A percentile compares a stretch with the other conserved stretches of the same genome.
Conservation (phyloP, 345 rosid species). For the Arabidopsis arenosa region DNA sequence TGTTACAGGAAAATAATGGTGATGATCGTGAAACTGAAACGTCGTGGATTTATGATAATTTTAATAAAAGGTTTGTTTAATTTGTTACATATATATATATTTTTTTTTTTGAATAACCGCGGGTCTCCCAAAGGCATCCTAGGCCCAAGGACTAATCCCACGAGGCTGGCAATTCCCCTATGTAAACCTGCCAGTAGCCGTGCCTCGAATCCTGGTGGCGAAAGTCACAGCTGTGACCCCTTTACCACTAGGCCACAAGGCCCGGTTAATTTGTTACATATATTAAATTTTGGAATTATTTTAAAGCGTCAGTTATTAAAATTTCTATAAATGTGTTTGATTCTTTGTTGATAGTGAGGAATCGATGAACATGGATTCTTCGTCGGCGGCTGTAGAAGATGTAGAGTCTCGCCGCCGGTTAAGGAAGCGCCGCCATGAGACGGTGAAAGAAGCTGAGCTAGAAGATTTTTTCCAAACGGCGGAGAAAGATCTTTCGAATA, state of each 20-base stretch:
- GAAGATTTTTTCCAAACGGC: slow-evolving; percentile 37
- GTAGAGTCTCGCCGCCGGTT: slow-evolving; percentile 32
- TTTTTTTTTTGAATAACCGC: too few species aligned
- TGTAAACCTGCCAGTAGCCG: too few species aligned
- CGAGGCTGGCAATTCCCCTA: too few species aligned
- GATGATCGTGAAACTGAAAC: slow-evolving; percentile 11
- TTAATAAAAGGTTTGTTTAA: slow-evolving; percentile 14
- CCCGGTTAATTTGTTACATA: not conserved
- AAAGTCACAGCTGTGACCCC: too few species aligned
- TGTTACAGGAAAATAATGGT: slow-evolving; percentile 26
- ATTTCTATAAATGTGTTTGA: not conserved
- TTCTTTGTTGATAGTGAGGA: slow-evolving; percentile 1
- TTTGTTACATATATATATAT: not conserved
- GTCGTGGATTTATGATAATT: slow-evolving; percentile 36
- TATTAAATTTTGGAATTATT: too few species aligned
- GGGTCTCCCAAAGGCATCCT: too few species aligned
- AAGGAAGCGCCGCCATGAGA: not conserved
- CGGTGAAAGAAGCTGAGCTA: slow-evolving; percentile 29
- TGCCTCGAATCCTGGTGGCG: too few species aligned
- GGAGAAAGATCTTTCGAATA: slow-evolving; percentile 32
- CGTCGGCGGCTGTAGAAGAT: not conserved
- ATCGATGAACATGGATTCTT: slow-evolving; percentile 18
- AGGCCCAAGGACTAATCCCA: too few species aligned
- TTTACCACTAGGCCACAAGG: too few species aligned
- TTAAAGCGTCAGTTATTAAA: too few species aligned